These are phyloP conservation scores for Penicillium daleae DNA, from an alignment of 495 filamentous ascomycete genomes.

Conservation along the genomic window DNA sequence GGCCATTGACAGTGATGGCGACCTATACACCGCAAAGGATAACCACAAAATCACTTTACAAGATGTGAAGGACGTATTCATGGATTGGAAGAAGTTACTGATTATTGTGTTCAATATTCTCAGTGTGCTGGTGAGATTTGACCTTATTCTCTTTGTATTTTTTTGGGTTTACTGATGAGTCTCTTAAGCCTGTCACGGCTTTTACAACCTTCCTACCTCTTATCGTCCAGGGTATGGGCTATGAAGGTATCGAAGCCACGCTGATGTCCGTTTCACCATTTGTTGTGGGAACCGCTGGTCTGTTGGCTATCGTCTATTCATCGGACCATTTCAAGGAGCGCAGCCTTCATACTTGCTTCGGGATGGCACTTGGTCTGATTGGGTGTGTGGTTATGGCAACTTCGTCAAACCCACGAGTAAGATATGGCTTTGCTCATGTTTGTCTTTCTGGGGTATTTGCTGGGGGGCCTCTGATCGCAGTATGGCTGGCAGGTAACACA, in stretches of 20 bases:
- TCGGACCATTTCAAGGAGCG: conserved; percentile 4
- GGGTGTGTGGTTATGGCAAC: conserved; percentile 7
- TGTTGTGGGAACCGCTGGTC: neutral
- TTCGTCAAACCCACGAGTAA: neutral
- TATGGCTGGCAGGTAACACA: conserved; percentile 2
- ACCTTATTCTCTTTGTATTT: neutral
- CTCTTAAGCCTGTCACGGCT: conserved; percentile 1
- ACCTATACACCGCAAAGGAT: conserved; percentile 3
- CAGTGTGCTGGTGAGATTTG: conserved; percentile 7
- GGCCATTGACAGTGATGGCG: neutral
- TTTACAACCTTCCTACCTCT: conserved; percentile 11
- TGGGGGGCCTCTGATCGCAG: conserved; percentile 1
- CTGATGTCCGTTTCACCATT: conserved; percentile 7
- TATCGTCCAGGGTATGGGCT: conserved; percentile 6
- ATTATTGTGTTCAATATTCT: conserved; percentile 5
- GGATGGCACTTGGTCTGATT: neutral
- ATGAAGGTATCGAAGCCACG: neutral
- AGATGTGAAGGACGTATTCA: neutral
- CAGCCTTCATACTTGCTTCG: neutral
- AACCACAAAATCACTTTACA: neutral
- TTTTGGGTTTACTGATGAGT: neutral
- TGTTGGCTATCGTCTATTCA: conserved; percentile 2
- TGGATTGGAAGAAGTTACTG: conserved; percentile 7
- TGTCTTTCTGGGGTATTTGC: conserved; percentile 2
- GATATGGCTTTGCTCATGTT: conserved; percentile 7